A percentile compares a stretch with the other conserved stretches of the same genome.
phyloP scores from a whole-genome alignment of 805 yeast genomes.

The Wickerhamiella australiensis region DNA sequence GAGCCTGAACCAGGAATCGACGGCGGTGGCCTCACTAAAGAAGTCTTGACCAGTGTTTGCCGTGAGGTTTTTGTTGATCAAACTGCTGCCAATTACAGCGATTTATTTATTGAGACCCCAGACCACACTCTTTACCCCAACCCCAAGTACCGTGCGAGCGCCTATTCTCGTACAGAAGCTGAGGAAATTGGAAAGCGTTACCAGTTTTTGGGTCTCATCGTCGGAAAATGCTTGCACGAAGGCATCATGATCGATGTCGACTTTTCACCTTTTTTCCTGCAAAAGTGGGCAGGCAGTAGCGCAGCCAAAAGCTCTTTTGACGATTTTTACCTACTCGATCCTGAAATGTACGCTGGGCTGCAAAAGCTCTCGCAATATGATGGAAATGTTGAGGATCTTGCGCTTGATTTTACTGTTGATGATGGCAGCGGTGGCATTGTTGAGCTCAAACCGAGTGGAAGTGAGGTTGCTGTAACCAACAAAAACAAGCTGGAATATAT shows the following conservation, averaged over 20 bases:
- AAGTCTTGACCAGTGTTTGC: conserved; percentile 63
- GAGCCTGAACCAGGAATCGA: conserved; percentile 79
- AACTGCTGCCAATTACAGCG: conserved; percentile 20
- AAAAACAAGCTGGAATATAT: conserved; percentile 60
- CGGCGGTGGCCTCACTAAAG: conserved; percentile 95
- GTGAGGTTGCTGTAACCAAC: conserved; percentile 41
- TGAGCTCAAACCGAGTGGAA: conserved; percentile 54
- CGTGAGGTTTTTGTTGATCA: conserved; percentile 48
- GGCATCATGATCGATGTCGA: conserved; percentile 66
- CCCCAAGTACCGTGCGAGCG: conserved; percentile 27
- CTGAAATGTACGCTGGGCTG: conserved; percentile 50
- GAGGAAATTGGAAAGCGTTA: conserved; percentile 19
- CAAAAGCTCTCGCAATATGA: conserved; percentile 47
- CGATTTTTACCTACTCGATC: conserved; percentile 63
- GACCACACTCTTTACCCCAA: conserved; percentile 65
- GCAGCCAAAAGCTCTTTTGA: conserved; percentile 47
- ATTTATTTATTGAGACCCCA: conserved; percentile 35
- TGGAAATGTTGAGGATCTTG: conserved; percentile 46
- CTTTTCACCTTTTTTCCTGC: conserved; percentile 77
- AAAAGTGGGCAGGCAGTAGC: conserved; percentile 44
- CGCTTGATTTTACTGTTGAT: conserved; percentile 50
- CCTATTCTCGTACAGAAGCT: neutral
- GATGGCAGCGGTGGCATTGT: conserved; percentile 24
- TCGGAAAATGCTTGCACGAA: conserved; percentile 85
- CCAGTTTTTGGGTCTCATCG: conserved; percentile 63